Percentiles rank a stretch among this genome's conserved stretches.
These are phyloP conservation scores for Azolla pinnata DNA, from an alignment of 75 land plant species.

Conservation along the genomic window DNA sequence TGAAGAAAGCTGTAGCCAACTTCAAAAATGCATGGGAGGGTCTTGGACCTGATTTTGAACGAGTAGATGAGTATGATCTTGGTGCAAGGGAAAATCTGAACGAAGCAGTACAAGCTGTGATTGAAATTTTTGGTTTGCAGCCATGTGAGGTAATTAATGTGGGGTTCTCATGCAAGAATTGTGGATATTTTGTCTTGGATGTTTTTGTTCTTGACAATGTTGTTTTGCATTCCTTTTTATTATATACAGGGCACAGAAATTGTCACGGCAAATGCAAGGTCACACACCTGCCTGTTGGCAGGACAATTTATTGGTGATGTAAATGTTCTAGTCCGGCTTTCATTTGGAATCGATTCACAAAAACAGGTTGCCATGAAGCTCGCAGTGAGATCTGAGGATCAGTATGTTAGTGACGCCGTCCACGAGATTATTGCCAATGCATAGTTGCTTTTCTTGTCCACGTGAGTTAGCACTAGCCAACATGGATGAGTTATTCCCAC, in stretches of 20 bases:
- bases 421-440: constrained; percentile 85
- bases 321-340: constrained; percentile 77
- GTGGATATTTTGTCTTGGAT: too few relatives aligned
- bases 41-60: constrained; percentile 57
- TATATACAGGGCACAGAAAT: constrained; percentile 75
- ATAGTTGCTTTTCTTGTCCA: too few relatives aligned
- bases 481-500: too few relatives aligned
- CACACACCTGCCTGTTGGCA: constrained; percentile 76
- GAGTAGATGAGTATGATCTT: constrained; percentile 89
- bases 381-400: constrained; percentile 82
- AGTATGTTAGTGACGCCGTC: constrained; percentile 54
- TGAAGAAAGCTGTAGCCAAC: constrained; percentile 69
- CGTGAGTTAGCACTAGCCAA: too few relatives aligned
- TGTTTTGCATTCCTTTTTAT: too few relatives aligned
- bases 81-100: constrained; percentile 73
- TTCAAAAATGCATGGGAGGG: constrained; percentile 92
- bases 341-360: constrained; percentile 64
- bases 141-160: constrained; percentile 68
- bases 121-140: constrained; percentile 83
- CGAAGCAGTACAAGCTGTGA: constrained; percentile 81
- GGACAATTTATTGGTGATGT: constrained; percentile 74
- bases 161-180: background rate
- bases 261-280: constrained; percentile 78
- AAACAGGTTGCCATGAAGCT: constrained; percentile 91
- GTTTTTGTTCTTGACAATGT: too few relatives aligned